Conservation (phyloP, 805 yeast species). For the Candida silvatica region DNA sequence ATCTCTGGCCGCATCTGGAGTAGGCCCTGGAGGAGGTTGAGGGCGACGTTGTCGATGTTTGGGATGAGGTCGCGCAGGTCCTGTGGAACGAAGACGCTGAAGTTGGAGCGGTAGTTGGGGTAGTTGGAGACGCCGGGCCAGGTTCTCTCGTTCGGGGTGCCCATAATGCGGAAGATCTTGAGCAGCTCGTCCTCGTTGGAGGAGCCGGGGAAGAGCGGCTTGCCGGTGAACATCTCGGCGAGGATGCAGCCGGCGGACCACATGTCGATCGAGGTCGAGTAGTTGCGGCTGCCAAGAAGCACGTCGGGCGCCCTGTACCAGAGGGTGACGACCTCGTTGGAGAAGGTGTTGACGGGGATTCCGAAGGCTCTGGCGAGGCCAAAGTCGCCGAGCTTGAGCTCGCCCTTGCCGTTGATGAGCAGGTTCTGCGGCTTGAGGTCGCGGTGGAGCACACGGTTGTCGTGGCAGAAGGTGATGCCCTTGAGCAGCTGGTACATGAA, state of each 20-base stretch:
- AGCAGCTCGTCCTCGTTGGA: constrained; percentile 93
- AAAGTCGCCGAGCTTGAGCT: constrained; percentile 89
- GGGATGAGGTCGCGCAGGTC: constrained; percentile 68
- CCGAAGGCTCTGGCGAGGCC: constrained; percentile 98
- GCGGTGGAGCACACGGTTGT: constrained; percentile 74
- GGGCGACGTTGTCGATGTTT: constrained; percentile 58
- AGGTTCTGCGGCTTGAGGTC: constrained; percentile 94
- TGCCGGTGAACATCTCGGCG: constrained; percentile 98
- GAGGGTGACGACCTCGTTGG: constrained; percentile 94
- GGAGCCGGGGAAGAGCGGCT: constrained; percentile 93
- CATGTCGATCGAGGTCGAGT: constrained; percentile 93
- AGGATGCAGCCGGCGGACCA: constrained; percentile 99
- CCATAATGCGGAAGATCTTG: constrained; percentile 88
- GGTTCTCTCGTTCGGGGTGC: constrained; percentile 90
- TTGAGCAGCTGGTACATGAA: constrained; percentile 90
- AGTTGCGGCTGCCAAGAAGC: constrained; percentile 86
- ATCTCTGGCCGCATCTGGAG: constrained; percentile 57
- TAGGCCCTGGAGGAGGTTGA: constrained; percentile 53
- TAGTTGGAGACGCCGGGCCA: constrained; percentile 96
- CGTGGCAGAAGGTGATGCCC: constrained; percentile 85
- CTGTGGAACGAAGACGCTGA: constrained; percentile 83
- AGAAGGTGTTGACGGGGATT: constrained; percentile 93
- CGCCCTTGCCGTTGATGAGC: constrained; percentile 83
- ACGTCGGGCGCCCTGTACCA: constrained; percentile 99
- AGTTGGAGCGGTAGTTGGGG: constrained; percentile 80